A percentile compares a stretch with the other conserved stretches of the same genome.
Conservation (phyloP, 73 alveolate genomes). For the Tetrahymena thermophila region DNA sequence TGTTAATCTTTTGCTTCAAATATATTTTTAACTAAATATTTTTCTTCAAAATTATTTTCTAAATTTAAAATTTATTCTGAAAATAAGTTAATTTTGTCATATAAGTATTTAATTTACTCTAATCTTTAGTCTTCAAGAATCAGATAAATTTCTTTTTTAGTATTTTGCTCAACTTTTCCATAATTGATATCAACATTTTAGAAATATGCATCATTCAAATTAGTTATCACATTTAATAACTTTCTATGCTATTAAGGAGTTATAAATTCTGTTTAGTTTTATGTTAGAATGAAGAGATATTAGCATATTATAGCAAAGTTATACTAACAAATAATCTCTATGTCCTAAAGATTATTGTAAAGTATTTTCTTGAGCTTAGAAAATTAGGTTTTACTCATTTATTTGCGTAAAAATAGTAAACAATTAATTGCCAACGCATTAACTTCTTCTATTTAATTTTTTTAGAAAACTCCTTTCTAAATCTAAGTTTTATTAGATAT, state of each 20-base stretch:
- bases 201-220: background rate
- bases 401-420: background rate
- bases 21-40: background rate
- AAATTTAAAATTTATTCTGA: too few relatives aligned
- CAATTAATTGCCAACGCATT: background rate
- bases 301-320: background rate
- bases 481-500: background rate
- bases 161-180: background rate
- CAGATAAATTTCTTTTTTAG: background rate
- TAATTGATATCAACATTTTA: background rate
- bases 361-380: background rate
- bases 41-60: background rate
- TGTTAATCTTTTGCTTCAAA: background rate
- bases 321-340: background rate
- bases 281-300: background rate
- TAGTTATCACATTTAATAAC: too few relatives aligned
- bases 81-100: background rate
- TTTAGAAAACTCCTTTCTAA: background rate
- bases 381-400: background rate
- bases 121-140: background rate
- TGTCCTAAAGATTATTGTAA: background rate
- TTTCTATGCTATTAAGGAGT: background rate
- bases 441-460: background rate
- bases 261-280: background rate
- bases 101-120: background rate